Evolutionary conservation across 106 monocot genomes (phyloP).

Genomic region (Posidonia australis): DNA sequence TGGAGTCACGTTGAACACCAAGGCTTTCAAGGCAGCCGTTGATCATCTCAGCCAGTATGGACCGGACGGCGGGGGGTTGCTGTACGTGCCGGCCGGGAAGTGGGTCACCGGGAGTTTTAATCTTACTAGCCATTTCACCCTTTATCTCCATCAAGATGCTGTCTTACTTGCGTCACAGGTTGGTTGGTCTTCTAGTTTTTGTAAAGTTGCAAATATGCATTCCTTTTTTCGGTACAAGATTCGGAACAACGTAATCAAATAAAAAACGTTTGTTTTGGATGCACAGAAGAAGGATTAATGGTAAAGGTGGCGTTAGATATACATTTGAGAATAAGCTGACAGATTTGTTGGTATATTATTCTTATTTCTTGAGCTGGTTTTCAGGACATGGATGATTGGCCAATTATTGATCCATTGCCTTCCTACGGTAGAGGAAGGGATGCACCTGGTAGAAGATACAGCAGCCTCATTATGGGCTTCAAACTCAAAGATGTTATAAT

Average conservation of each 20-base stretch:
- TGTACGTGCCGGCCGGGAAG: constrained; percentile 47
- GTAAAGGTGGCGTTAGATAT: neutral
- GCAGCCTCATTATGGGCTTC: constrained; percentile 47
- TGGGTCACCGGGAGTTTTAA: constrained; percentile 78
- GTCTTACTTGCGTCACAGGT: no score
- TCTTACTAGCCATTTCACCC: no score
- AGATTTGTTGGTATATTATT: neutral
- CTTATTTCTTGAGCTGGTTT: neutral
- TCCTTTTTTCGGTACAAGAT: no score
- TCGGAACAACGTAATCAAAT: no score
- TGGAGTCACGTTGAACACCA: constrained; percentile 67
- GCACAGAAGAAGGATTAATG: no score
- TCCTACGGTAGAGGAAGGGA: constrained; percentile 77
- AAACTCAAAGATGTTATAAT: constrained; percentile 76
- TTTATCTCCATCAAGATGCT: no score
- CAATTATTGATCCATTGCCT: constrained; percentile 48
- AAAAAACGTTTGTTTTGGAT: no score
- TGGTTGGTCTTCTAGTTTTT: no score
- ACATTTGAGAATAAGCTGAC: no score
- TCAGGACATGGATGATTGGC: constrained; percentile 64
- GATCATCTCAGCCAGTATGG: constrained; percentile 18
- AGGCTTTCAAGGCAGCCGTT: constrained; percentile 44
- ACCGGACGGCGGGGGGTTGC: constrained; percentile 37
- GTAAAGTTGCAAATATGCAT: no score
- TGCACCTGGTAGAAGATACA: constrained; percentile 48